Base-by-base conservation (phyloP, 192 early-diverging fungal species). In the Endogone sp. region DNA sequence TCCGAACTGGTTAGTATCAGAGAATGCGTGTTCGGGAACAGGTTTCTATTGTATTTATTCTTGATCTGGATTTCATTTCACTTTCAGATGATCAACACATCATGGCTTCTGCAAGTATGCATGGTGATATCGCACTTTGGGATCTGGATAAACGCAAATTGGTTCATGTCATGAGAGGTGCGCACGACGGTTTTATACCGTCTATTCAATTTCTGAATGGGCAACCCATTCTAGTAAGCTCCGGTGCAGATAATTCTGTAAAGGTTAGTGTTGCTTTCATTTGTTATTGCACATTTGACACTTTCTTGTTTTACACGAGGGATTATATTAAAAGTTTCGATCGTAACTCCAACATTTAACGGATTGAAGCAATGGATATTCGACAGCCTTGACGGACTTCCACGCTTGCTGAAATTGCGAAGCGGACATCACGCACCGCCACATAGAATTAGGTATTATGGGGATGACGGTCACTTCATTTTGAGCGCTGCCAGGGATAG, bases 361-460 rank as follows among this genome's bases (percentile, higher is more conserved):
- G n/a, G n/a, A n/a, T n/a, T n/a, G n/a, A n/a, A 90, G 83, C 91
- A 95, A 81, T 99, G 96, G 95, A 86, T 97, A 31, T 99, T 98
- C 82, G 96, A 99, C 71, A 84, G 81, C 20, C 68, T 84, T 4
- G 94, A 95, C 75, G 91, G 90, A 27, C 72, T 83, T 1, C 94
- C 94, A 27, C 86, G 93, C 8, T 78, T 96, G 8, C 79, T 97
- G 62, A 94, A 92, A 30, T 91, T 85, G 8, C 88, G 94, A 20
- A 87, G 86, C 60, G 98, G 98, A 3, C 96, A 98, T 84, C 82
- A 86, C 70, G 80, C 86, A 16, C 92, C 96, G 29, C 96, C 98
- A 23, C 88, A 90, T 57, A 77, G 83, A 68, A 87, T 96, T 69
- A 69, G 88, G 56, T 93, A 90, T 75, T 91, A 95, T 74, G 93